Evolutionary conservation across 352 stramenopile species (phyloP).

Genomic region (Phytophthora chlamydospora): DNA sequence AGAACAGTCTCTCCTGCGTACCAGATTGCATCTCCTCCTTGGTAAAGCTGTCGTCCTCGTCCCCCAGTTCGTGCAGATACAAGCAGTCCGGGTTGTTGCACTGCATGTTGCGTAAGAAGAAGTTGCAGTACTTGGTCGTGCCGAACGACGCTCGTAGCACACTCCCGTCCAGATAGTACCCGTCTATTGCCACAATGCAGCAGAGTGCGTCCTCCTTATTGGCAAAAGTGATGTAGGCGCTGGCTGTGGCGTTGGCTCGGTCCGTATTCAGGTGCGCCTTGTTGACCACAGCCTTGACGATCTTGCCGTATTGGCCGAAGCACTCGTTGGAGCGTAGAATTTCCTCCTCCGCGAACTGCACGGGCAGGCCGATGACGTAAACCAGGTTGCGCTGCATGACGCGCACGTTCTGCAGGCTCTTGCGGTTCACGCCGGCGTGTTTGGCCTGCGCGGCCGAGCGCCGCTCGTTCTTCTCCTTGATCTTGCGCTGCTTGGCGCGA

Average conservation of each 20-base stretch:
- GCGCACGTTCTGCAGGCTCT: constrained; percentile 88
- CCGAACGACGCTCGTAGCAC: constrained; percentile 90
- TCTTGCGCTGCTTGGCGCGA: constrained; percentile 82
- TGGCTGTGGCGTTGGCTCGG: constrained; percentile 76
- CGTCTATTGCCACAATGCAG: constrained; percentile 93
- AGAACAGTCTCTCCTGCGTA: constrained; percentile 19
- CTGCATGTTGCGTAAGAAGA: constrained; percentile 89
- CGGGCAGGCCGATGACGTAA: constrained; percentile 94
- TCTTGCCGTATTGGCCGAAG: constrained; percentile 94
- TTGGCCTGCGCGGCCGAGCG: constrained; percentile 53
- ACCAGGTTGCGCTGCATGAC: constrained; percentile 95
- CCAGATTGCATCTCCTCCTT: constrained; percentile 94
- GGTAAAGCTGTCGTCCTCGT: constrained; percentile 94
- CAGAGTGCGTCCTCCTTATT: constrained; percentile 90
- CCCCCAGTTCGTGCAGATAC: constrained; percentile 93
- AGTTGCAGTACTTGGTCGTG: constrained; percentile 97
- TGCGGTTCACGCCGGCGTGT: constrained; percentile 61
- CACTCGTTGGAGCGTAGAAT: constrained; percentile 86
- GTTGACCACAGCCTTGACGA: constrained; percentile 94
- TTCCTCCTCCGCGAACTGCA: constrained; percentile 85
- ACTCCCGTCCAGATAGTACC: constrained; percentile 86
- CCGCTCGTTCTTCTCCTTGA: constrained; percentile 86
- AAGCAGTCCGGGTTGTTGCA: constrained; percentile 96
- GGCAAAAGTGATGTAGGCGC: constrained; percentile 94
- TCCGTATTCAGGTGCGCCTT: constrained; percentile 79